phyloP scores from a whole-genome alignment of 2,329 filamentous ascomycete species.

The Hypoxylon sp. region DNA sequence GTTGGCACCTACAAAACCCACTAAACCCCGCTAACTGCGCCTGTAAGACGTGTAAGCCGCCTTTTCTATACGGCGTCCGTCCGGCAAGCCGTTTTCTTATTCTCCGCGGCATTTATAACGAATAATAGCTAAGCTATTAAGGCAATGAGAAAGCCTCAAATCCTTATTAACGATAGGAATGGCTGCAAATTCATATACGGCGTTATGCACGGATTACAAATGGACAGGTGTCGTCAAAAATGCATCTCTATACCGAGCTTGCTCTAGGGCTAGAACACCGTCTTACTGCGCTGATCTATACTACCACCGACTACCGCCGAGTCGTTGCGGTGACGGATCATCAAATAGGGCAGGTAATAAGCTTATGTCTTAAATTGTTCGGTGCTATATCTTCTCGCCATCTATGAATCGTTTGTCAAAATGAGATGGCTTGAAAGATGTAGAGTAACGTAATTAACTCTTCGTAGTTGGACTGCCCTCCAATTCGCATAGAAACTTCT shows the following conservation, averaged over 20 bases:
- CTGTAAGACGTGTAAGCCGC: conserved; percentile 24
- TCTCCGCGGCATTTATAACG: conserved; percentile 17
- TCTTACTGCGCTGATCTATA: conserved; percentile 30
- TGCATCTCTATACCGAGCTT: conserved; percentile 26
- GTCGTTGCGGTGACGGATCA: conserved; percentile 24
- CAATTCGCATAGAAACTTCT: conserved; percentile 17
- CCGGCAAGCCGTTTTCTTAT: conserved; percentile 38
- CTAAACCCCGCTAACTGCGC: conserved; percentile 34
- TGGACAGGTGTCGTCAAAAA: conserved; percentile 29
- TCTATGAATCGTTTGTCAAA: conserved; percentile 9
- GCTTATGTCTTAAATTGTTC: conserved; percentile 1
- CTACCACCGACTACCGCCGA: conserved; percentile 39
- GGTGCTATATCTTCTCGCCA: conserved; percentile 8
- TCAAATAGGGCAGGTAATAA: conserved; percentile 40
- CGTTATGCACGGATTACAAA: conserved; percentile 15
- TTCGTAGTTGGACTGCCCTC: conserved; percentile 12
- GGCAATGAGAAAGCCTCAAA: conserved; percentile 12
- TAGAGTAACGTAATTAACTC: background rate
- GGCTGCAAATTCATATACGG: conserved; percentile 12
- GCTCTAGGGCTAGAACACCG: conserved; percentile 5
- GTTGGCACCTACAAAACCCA: conserved; percentile 27
- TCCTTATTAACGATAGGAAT: conserved; percentile 20
- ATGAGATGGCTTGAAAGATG: conserved; percentile 9
- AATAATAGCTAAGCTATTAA: background rate
- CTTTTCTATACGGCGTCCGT: conserved; percentile 12